Evolutionary conservation across 225 moss, liverwort and hornwort genomes (phyloP), one percentile per base, ranked within the genome.

Genomic region (Straminergon stramineum): DNA sequence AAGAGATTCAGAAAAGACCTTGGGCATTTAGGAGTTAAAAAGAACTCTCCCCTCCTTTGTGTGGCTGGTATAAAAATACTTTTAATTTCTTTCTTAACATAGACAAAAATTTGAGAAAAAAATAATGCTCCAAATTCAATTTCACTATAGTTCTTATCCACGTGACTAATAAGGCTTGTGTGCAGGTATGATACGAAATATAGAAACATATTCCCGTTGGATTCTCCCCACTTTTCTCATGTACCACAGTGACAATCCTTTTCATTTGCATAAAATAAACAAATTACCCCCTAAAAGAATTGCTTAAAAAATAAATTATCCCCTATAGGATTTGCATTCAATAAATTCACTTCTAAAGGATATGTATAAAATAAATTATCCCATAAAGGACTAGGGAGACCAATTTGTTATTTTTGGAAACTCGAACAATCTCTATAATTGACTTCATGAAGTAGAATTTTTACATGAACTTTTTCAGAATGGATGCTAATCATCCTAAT

Each of bases 361-460:
- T 21, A 39, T 70, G 11, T 5, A 68, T n/a, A 11, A 37, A 37
- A 6, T 20, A 37, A 20, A 37, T 37, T 6, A 7, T 4, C 9
- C 22, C 6, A 5, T 23, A 39, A 19, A 15, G 15, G 2, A 15
- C 16, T 26, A 26, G 8, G 1, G 26, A 41, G 24, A 23, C 14
- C 8, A 16, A 16, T 28, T 43, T 43, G 3, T 9, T 75, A 10
- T 6, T 75, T 28, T 28, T 9, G 45, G 28, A 0, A 41, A 48
- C 2, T 45, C 0, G 2, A 1, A 30, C 0, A 30, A 0, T 7
- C 4, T 51, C 5, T 28, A 7, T 41, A 11, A 37, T 15, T 53
- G 22, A 77, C 22, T 53, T 22, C 1, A 53, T 5, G 5, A 34
- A 8, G 14, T 21, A 5, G 1, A 14, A 53, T 13, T 13, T 13